Evolutionary conservation across 176 grass and related monocot species (phyloP), one percentile per base, ranked within the genome.

Genomic region (Eragrostis nindensis): DNA sequence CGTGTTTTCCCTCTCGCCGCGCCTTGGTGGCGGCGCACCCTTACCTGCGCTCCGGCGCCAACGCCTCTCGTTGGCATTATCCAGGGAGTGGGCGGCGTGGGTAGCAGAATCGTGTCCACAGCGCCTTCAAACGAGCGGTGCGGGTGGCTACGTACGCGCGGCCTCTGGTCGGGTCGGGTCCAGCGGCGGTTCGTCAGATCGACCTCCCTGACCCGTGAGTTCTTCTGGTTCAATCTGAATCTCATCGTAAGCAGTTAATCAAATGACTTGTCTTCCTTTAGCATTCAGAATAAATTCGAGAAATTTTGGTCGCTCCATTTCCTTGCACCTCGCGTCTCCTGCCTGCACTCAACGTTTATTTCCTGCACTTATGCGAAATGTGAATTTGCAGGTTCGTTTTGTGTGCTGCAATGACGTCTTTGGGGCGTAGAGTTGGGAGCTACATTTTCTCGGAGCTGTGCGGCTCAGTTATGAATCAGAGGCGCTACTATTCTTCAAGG

Each of bases 401-500:
- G n/a, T 39, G 71, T 64, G 77, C 52, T 82, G 10, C 25, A 45
- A 94, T 94, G 92, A 76, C 77, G 17, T 87, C 85, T 13, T 15
- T 57, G 43, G 71, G 80, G 18, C 72, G 60, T 49, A 63, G 41
- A 82, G 6, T 85, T 4, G 65, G 77, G 65, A 50, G 19, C 7
- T 70, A 46, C 57, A 16, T 81, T 30, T 81, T 65, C 77, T 81
- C 40, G 1, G 71, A 81, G 65, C 57, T 98, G 11, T 82, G 25
- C 24, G 62, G 62, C 44, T 90, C 74, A 2, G 41, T 80, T 16
- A 66, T 79, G 49, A 75, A 86, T 80, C 43, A 71, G 84, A 95
- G 86, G 54, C 22, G 16, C 55, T 93, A 85, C 61, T 95, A 79
- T 45, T 41, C 87, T 29, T 87, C 86, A 10, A 91, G 86, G 76